phyloP scores from a whole-genome alignment of 192 early-diverging fungal species.

The Ramicandelaber brevisporus region DNA sequence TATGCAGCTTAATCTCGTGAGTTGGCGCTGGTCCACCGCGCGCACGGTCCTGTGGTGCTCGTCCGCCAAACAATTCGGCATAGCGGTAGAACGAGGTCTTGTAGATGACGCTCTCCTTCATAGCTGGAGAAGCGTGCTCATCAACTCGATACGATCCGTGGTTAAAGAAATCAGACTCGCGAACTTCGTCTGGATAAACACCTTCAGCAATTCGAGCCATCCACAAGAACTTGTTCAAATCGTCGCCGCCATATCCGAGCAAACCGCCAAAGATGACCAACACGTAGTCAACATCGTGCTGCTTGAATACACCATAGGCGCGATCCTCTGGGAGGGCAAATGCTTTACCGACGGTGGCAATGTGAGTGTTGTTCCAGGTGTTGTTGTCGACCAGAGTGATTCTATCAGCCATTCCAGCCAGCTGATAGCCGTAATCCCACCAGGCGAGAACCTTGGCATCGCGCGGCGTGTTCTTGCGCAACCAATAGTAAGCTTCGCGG shows the following conservation, averaged over 20 bases:
- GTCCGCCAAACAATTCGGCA: conserved; percentile 55
- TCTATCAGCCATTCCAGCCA: conserved; percentile 96
- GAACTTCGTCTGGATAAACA: conserved; percentile 86
- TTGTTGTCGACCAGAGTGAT: conserved; percentile 98
- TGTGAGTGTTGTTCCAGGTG: conserved; percentile 99
- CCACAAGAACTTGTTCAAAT: conserved; percentile 99
- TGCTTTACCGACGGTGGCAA: conserved; percentile 89
- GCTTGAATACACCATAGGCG: conserved; percentile 70
- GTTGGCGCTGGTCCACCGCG: conserved; percentile 46
- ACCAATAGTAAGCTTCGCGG: conserved; percentile 99
- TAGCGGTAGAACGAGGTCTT: conserved; percentile 96
- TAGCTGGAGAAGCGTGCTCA: conserved; percentile 62
- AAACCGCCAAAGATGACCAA: conserved; percentile 91
- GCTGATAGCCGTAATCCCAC: conserved; percentile 99
- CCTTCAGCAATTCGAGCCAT: conserved; percentile 98
- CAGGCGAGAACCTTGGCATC: conserved; percentile 93
- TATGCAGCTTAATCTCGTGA: conserved; percentile 50
- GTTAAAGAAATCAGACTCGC: conserved; percentile 74
- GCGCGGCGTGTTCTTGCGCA: conserved; percentile 80
- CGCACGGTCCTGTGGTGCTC: conserved; percentile 56
- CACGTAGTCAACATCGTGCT: conserved; percentile 92
- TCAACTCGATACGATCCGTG: conserved; percentile 85
- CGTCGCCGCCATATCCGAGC: conserved; percentile 96
- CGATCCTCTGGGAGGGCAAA: conserved; percentile 80
- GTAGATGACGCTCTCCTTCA: conserved; percentile 87